phyloP scores from a whole-genome alignment of 805 yeast species.

The Nakazawaea anatomiae region DNA sequence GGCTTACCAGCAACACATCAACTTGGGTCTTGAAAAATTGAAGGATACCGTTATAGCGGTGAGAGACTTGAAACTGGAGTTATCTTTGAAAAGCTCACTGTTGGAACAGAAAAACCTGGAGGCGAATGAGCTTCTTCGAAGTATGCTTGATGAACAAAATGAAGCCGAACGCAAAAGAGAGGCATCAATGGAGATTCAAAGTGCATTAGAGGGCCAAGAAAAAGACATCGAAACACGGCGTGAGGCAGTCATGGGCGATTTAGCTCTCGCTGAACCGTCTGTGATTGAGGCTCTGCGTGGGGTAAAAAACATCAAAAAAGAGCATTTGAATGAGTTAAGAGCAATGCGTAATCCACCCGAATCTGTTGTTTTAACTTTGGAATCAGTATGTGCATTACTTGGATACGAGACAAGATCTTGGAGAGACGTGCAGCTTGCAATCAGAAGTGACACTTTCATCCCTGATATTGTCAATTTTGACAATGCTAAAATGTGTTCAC shows the following conservation, averaged over 20 bases:
- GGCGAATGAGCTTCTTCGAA: conserved; percentile 66
- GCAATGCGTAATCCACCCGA: conserved; percentile 90
- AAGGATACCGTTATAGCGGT: conserved; percentile 75
- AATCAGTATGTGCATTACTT: conserved; percentile 78
- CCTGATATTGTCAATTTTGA: conserved; percentile 73
- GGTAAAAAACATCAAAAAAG: conserved; percentile 89
- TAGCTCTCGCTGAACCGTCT: conserved; percentile 80
- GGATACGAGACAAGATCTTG: conserved; percentile 65
- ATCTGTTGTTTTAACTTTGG: conserved; percentile 78
- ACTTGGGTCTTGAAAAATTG: conserved; percentile 67
- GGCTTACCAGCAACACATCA: conserved; percentile 64
- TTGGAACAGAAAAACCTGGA: conserved; percentile 55
- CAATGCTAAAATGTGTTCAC: conserved; percentile 50
- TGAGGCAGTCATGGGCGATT: conserved; percentile 49
- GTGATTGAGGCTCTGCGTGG: conserved; percentile 80
- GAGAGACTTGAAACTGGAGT: conserved; percentile 44
- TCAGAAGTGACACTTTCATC: conserved; percentile 84
- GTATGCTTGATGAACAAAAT: conserved; percentile 78
- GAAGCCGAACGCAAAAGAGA: conserved; percentile 90
- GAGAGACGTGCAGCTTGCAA: conserved; percentile 79
- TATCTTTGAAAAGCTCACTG: conserved; percentile 46
- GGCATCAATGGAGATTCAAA: conserved; percentile 72
- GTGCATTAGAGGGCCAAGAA: conserved; percentile 64
- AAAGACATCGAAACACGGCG: conserved; percentile 49
- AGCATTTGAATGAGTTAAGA: conserved; percentile 82